These are phyloP conservation scores for Microglena sp. DNA, from an alignment of 139 green algal genomes.

Conservation along the genomic window DNA sequence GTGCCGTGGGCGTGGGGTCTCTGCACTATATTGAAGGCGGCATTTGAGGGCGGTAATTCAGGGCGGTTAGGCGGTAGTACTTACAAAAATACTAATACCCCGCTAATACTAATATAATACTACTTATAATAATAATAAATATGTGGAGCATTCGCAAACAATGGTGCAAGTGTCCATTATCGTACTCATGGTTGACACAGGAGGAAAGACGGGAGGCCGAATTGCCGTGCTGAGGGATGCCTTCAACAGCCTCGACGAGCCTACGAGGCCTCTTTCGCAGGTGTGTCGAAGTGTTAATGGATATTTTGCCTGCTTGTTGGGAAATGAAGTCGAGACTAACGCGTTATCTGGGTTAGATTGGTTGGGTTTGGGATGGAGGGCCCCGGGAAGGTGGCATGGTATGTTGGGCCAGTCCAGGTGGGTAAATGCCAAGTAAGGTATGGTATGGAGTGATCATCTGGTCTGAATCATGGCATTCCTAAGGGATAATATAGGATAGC, in stretches of 20 bases:
- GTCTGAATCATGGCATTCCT: too few species aligned
- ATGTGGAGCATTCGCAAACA: neutral
- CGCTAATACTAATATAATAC: too few species aligned
- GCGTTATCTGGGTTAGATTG: neutral
- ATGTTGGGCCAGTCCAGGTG: neutral
- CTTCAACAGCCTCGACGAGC: slow-evolving; percentile 47
- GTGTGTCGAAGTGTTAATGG: neutral
- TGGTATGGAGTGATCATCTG: neutral
- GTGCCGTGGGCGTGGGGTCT: too few species aligned
- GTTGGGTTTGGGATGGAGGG: too few species aligned
- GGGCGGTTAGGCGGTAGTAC: too few species aligned
- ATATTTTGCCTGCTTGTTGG: neutral
- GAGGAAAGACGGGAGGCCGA: neutral
- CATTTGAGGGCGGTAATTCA: too few species aligned
- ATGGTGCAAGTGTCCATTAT: neutral
- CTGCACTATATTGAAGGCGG: too few species aligned
- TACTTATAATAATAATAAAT: too few species aligned
- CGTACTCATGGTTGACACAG: neutral
- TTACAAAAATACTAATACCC: too few species aligned
- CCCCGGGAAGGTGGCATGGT: neutral
- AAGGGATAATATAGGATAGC: too few species aligned
- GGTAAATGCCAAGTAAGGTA: neutral
- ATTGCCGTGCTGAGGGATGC: slow-evolving; percentile 57
- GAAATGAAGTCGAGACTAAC: neutral
- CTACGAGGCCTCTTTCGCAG: slow-evolving; percentile 20